Evolutionary conservation across 31 red algal species (phyloP), one percentile per base, ranked within the genome.

Genomic region (Odonthalia washingtoniensis): DNA sequence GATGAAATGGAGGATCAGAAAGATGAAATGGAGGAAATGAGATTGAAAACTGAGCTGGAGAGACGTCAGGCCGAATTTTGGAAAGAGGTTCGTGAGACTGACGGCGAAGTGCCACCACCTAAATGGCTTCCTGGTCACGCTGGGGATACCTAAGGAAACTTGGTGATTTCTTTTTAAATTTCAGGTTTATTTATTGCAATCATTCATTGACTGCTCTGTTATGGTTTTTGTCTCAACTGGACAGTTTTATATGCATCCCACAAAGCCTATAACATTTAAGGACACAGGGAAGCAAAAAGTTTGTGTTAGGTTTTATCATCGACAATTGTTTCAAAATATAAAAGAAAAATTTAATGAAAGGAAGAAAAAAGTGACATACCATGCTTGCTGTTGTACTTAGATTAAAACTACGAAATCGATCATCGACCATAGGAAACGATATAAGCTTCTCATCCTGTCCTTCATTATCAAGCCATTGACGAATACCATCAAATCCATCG

Each of bases 371-470:
- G 41, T 65, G 12, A 80, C 77, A 30, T 80, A 80, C 89, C 89
- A 92, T 92, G 43, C 90, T 93, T 44, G 90, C 90, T 9, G 75
- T 82, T 0, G 90, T 93, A 37, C 90, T 93, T 41, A 93, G 77
- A 62, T 94, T 90, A 74, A 95, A 95, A 27, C 77, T 82, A 0
- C 93, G 87, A 24, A 95, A 82, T 26, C 83, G 75, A 26, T 90
- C 87, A 37, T 86, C 85, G 31, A 89, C 84, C 93, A 95, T 95
- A 0, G 93, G 93, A 73, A 90, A 91, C 32, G 93, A 80, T 17
- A 95, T 77, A 5, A 46, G 30, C 27, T 40, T 84, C 32, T 87
- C 85, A 40, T 77, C 12, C 4, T 21, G 14, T 1, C 80, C 81
- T 21, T 77, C 62, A 16, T 2, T 60, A 24, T 95, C 82, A 49